Conservation (phyloP, 305 asterid genomes). For the Nicotiana rustica region DNA sequence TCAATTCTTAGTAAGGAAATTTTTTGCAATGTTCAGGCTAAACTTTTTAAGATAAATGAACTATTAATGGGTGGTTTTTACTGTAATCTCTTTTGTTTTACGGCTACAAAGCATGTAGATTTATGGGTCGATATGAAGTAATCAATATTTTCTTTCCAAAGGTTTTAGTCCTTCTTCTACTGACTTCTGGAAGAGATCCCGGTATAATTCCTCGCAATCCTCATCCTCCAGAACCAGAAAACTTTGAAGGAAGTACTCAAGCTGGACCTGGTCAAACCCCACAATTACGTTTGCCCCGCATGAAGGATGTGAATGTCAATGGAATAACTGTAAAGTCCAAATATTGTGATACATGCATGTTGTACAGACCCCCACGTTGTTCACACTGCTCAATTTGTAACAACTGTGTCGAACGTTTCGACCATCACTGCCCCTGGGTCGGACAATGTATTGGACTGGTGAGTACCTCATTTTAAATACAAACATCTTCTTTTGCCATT, state of each 20-base stretch:
- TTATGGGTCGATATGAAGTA: background rate
- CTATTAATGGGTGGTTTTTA: background rate
- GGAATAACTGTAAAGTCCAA: slow-evolving; percentile 75
- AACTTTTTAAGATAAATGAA: background rate
- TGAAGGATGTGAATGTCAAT: slow-evolving; percentile 70
- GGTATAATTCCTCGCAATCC: slow-evolving; percentile 89
- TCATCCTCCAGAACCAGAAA: slow-evolving; percentile 86
- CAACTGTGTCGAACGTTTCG: slow-evolving; percentile 89
- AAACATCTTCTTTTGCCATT: background rate
- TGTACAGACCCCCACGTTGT: slow-evolving; percentile 90
- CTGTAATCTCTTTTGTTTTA: background rate
- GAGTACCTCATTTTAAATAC: slow-evolving; percentile 41
- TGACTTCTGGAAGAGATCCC: slow-evolving; percentile 90
- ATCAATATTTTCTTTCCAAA: slow-evolving; percentile 42
- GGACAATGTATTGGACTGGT: slow-evolving; percentile 94
- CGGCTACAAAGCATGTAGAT: background rate
- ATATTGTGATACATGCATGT: slow-evolving; percentile 88
- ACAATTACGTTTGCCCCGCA: slow-evolving; percentile 63
- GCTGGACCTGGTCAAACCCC: slow-evolving; percentile 57
- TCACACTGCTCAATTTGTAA: slow-evolving; percentile 93
- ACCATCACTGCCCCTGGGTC: slow-evolving; percentile 98
- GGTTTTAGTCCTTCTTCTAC: slow-evolving; percentile 75
- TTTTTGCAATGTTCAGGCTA: background rate
- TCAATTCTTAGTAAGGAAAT: slow-evolving; percentile 2
- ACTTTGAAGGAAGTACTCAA: slow-evolving; percentile 53